Conservation (phyloP, 2,329 filamentous ascomycete genomes). For the Colletotrichum destructivum region DNA sequence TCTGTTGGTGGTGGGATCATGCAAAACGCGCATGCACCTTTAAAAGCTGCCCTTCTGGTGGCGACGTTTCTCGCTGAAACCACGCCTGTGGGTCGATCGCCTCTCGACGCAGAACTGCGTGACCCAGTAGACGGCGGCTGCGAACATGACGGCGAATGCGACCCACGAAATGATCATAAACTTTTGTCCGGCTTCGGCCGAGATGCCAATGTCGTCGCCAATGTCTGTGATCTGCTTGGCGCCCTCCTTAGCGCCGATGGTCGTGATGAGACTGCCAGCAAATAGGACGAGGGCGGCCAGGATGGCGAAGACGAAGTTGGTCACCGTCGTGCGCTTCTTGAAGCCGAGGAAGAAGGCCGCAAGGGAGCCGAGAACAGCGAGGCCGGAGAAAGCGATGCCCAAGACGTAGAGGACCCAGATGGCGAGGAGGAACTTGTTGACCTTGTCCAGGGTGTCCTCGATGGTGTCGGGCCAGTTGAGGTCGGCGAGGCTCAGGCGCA, state of each 20-base stretch:
- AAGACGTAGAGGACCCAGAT: conserved; percentile 66
- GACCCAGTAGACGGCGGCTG: conserved; percentile 59
- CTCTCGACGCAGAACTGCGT: conserved; percentile 51
- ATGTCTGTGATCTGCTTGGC: conserved; percentile 59
- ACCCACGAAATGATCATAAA: conserved; percentile 65
- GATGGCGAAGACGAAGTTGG: conserved; percentile 56
- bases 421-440: conserved; percentile 64
- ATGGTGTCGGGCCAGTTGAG: conserved; percentile 62
- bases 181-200: conserved; percentile 58
- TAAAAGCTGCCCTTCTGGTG: conserved; percentile 49
- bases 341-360: conserved; percentile 53
- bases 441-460: conserved; percentile 62
- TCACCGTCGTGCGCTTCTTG: conserved; percentile 46
- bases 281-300: conserved; percentile 56
- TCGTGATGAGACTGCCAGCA: conserved; percentile 60
- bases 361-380: conserved; percentile 59
- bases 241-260: conserved; percentile 58
- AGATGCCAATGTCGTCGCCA: conserved; percentile 62
- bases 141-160: conserved; percentile 61
- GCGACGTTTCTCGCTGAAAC: conserved; percentile 31
- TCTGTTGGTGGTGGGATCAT: neutral
- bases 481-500: conserved; percentile 61
- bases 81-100: conserved; percentile 48
- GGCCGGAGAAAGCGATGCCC: conserved; percentile 57
- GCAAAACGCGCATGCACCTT: too few relatives aligned